Evolutionary conservation across 2,329 filamentous ascomycete genomes (phyloP), one percentile per base, ranked within the genome.

Genomic region (Coniochaeta pulveracea): DNA sequence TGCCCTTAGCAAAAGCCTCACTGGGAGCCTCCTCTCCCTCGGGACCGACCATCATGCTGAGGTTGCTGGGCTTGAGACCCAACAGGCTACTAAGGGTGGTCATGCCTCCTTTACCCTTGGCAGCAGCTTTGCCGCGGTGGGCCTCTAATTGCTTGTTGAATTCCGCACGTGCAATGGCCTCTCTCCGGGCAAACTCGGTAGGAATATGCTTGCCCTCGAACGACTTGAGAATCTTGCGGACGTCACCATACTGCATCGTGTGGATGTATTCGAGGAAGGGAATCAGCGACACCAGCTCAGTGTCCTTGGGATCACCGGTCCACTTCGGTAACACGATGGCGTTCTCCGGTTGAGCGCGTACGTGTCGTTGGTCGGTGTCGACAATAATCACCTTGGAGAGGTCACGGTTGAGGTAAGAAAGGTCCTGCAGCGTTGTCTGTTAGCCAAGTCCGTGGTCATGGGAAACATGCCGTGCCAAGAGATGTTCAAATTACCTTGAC

Each of bases 191-290:
- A 48, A 96, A 98, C 55, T 98, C 91, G 9, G 72, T 71, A 4
- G 91, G 85, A 37, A 98, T 94, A 47, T 89, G 71, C 51, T 80
- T 85, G 54, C 86, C 88, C 36, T 94, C 77, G 48, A 93, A 94
- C 0, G 83, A 88, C 60, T 83, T 85, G 52, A 95, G 60, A 4
- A 91, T 80, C 48, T 82, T 77, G 45, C 91, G 83, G 10, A 93
- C 83, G 49, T 98, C 91, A 34, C 77, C 69, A 47, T 85, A 84
- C 43, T 86, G 81, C 83, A 96, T 94, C 14, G 86, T 91, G 44
- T 86, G 85, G 43, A 98, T 76, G 58, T 95, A 96, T 62, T 98
- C 91, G 41, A 98, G 77, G 75, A 98, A 95, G 10, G 91, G 91
- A 38, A 98, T 93, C 31, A 95, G 65, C 4, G 78, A 73, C 15